Evolutionary conservation across 768 basidiomycete genomes (phyloP).

Genomic region (Coprinellus aureogranulatus): DNA sequence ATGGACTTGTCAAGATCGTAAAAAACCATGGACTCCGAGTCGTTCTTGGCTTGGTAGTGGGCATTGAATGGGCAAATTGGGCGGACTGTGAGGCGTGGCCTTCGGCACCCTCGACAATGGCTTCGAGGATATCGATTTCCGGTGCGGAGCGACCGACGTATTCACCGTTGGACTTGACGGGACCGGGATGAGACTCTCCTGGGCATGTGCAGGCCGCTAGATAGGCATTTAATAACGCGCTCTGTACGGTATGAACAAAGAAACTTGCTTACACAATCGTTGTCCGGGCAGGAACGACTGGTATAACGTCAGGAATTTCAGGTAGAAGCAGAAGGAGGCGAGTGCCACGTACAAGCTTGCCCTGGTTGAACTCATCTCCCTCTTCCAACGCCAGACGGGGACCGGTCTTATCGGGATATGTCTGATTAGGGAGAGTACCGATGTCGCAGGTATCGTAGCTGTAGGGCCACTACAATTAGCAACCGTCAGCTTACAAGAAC

Average conservation of each 20-base stretch:
- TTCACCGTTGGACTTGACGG: slow-evolving; percentile 42
- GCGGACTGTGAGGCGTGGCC: slow-evolving; percentile 49
- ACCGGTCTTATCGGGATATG: slow-evolving; percentile 48
- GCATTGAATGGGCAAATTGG: slow-evolving; percentile 31
- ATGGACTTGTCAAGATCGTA: slow-evolving; percentile 41
- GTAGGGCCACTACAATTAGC: slow-evolving; percentile 55
- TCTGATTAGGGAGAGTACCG: slow-evolving; percentile 78
- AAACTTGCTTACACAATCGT: slow-evolving; percentile 26
- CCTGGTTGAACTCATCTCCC: slow-evolving; percentile 39
- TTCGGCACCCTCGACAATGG: slow-evolving; percentile 31
- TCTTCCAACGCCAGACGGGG: slow-evolving; percentile 44
- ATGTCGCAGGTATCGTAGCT: slow-evolving; percentile 74
- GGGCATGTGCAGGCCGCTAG: slow-evolving; percentile 38
- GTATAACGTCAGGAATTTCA: background rate
- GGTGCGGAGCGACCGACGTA: slow-evolving; percentile 62
- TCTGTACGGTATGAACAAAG: background rate
- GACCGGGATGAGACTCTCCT: slow-evolving; percentile 41
- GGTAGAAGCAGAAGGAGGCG: background rate
- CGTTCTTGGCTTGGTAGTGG: slow-evolving; percentile 51
- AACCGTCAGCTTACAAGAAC: background rate
- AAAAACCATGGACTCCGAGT: slow-evolving; percentile 46
- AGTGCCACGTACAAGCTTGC: slow-evolving; percentile 34
- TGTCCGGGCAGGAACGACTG: slow-evolving; percentile 71
- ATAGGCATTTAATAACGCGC: background rate
- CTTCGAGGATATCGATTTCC: slow-evolving; percentile 69